Base-by-base conservation (phyloP, 768 basidiomycete species). In the Lentinula boryana region DNA sequence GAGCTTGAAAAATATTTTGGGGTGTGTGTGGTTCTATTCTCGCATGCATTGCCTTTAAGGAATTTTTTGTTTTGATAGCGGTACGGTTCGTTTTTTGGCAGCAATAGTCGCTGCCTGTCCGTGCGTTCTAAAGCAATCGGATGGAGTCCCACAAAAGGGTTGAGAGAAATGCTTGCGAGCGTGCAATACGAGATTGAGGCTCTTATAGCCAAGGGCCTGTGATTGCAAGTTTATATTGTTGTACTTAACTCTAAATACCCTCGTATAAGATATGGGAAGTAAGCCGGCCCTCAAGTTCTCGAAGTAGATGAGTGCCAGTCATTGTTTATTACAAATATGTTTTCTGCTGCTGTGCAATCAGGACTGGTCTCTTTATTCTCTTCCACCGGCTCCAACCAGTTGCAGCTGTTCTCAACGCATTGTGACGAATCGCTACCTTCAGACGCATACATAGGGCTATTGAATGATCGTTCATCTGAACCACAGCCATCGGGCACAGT, bases 331-430 rank as follows among this genome's bases (percentile, higher is more conserved):
- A 50, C 21, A 23, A 23, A 50, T n/a, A 84, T 89, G 86, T 85
- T 89, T 68, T 71, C 79, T 1, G 70, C 78, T 58, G 74, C 80
- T 38, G 71, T 87, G 5, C 89, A 91, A 64, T 82, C 89, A 2
- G 71, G 80, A 40, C 68, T 82, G 21, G 72, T 92, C n/a, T 91
- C 88, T 15, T 66, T 92, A 18, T 89, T 92, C 70, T 91, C 90
- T 21, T 89, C 90, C 0, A 87, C 88, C 5, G 79, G 81, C 23
- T 83, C 81, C 55, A 78, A 85, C 48, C 85, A 87, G 49, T 75
- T 91, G 40, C 69, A 74, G 15, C 69, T 91, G 5, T 91, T 88
- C 72, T 72, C 72, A 1, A 62, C 70, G 5, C 71, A 76, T 15
- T 71, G 69, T 10, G 88, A 89, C 66, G n/a, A 66, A 5, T 70